Evolutionary conservation across 331 rosid species (phyloP), one percentile per base, ranked within the genome.

Genomic region (Quercus tomentella): DNA sequence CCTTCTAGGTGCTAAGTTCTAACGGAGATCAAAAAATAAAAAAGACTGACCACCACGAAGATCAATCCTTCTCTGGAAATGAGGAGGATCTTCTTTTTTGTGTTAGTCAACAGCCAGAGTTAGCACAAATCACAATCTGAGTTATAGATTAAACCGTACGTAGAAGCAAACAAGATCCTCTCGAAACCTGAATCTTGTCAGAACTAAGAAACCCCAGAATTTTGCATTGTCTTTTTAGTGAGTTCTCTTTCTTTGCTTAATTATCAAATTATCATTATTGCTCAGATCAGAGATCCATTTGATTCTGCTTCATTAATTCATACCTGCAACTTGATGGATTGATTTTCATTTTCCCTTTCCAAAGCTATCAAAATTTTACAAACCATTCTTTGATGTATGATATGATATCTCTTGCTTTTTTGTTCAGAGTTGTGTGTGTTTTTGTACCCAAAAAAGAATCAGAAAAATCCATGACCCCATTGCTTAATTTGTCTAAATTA

Each of bases 401-500:
- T 12, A 49, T 49, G 25, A 4, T 10, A 23, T 49, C 6, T 57
- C 7, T 75, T 5, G 37, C 18, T 26, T 15, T 43, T 77, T 31
- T 52, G 56, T 16, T 2, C 62, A 10, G 22, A 35, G 21, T 33
- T 22, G 20, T 26, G 58, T 17, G 18, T 22, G 7, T 74, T 37
- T 31, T 63, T 72, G 65, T 61, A 37, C 11, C 41, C 37, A 12
- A 12, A 49, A 49, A 49, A 12, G 54, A 49, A 49, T 49, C 5
- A 4, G 54, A 49, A 49, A 63, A 68, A 83, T 82, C 82, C 80
- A 87, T 76, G 84, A 75, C 76, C 83, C 75, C 77, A 16, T 70
- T 82, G 57, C 65, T 8, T 26, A 55, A 20, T 79, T 66, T 51
- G 75, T 43, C 6, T 77, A 62, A 73, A 77, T 67, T 78, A 5